Evolutionary conservation across 2,329 filamentous ascomycete genomes (phyloP).

Genomic region (Xylariaceae sp.): DNA sequence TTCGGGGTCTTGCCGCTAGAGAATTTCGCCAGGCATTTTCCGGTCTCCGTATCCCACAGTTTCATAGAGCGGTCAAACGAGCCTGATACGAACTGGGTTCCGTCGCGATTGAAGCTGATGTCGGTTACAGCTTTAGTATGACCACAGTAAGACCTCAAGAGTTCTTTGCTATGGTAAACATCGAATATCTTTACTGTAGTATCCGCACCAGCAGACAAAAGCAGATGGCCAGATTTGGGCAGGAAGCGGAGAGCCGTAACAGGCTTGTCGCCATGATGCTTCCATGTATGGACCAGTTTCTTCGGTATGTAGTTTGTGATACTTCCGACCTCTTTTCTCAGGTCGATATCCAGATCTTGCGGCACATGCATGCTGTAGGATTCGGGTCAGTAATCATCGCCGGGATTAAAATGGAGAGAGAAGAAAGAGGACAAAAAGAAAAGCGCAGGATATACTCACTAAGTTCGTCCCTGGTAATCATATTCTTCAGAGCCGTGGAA

Average conservation of each 20-base stretch:
- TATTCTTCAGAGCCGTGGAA: conserved; percentile 81
- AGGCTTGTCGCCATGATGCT: conserved; percentile 71
- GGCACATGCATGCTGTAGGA: conserved; percentile 74
- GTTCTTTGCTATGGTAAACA: conserved; percentile 81
- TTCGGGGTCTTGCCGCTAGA: conserved; percentile 93
- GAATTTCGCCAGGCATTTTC: conserved; percentile 81
- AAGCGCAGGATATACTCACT: conserved; percentile 36
- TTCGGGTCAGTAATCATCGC: not conserved
- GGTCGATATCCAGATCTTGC: conserved; percentile 80
- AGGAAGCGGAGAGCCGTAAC: conserved; percentile 90
- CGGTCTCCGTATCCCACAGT: conserved; percentile 96
- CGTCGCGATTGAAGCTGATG: conserved; percentile 77
- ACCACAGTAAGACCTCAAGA: conserved; percentile 85
- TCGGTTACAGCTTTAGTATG: conserved; percentile 89
- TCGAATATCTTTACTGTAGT: conserved; percentile 92
- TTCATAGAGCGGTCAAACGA: conserved; percentile 97
- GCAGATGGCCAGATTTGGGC: conserved; percentile 77
- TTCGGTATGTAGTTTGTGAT: conserved; percentile 90
- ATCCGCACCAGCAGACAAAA: conserved; percentile 87
- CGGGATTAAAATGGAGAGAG: not conserved
- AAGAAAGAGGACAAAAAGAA: not conserved
- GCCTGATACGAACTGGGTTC: conserved; percentile 81
- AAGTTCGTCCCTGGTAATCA: conserved; percentile 93
- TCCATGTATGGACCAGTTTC: conserved; percentile 89
- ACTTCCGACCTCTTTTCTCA: conserved; percentile 75